These are phyloP conservation scores for Hamamelis virginiana DNA, from an alignment of 164 flowering plant genomes.

Conservation along the genomic window DNA sequence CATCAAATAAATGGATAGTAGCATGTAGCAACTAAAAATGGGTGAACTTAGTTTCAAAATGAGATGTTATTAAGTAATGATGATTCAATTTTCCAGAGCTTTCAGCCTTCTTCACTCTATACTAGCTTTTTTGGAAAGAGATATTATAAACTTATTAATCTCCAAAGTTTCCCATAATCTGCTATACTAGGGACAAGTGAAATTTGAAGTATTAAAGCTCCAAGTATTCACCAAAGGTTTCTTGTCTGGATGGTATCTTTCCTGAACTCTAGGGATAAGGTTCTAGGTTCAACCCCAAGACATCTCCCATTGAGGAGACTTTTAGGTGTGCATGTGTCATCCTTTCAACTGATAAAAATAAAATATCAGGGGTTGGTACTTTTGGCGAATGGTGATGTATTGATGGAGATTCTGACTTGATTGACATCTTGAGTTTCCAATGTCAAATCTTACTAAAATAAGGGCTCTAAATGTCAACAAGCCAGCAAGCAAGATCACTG, in stretches of 20 bases:
- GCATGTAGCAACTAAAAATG: not conserved
- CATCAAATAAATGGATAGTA: not conserved
- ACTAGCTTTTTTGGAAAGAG: too few species aligned
- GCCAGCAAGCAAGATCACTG: not conserved
- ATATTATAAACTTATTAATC: too few species aligned
- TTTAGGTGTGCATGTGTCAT: not conserved
- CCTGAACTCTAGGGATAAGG: not conserved
- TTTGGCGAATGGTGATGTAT: too few species aligned
- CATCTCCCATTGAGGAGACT: too few species aligned
- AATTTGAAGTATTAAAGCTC: not conserved
- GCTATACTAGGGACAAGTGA: not conserved
- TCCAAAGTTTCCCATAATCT: not conserved
- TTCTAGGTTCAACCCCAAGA: not conserved
- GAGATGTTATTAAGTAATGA: not conserved
- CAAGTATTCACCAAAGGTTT: not conserved
- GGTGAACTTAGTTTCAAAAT: not conserved
- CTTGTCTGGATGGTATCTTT: not conserved
- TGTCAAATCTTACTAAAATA: not conserved
- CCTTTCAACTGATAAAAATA: not conserved
- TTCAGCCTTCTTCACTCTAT: too few species aligned
- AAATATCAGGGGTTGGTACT: too few species aligned
- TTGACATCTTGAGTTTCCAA: not conserved
- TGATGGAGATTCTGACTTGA: not conserved
- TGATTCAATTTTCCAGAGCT: not conserved
- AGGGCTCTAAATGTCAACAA: not conserved